Evolutionary conservation across 768 basidiomycete genomes (phyloP), one percentile per base, ranked within the genome.

Genomic region (Tricholoma matsutake): DNA sequence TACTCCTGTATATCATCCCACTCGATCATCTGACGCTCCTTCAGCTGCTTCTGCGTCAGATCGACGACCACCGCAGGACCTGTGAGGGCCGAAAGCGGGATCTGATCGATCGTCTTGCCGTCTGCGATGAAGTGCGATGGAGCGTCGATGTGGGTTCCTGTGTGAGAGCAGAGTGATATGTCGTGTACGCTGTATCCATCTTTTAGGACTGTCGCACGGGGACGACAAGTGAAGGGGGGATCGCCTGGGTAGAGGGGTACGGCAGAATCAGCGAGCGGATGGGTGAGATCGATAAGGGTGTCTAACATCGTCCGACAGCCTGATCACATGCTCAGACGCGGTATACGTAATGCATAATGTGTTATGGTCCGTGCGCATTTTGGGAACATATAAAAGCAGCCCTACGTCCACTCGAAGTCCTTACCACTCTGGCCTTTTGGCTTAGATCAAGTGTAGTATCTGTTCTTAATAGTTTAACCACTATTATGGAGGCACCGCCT

Each of bases 401-500:
- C 14, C 43, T 32, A 16, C 18, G 6, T 11, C 56, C 2, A 11
- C 13, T 9, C 28, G 43, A 65, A 66, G 65, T 79, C 81, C 61
- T 86, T 81, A 88, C 87, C 88, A 89, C 88, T 90, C 88, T 89
- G 88, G 88, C 87, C 89, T 90, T 88, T 90, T 91, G 89, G 89
- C 90, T 91, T 91, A 90, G 90, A 92, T 91, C 89, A 91, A 91
- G 89, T 92, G 90, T 92, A 91, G 90, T 91, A 92, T 91, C 89
- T 92, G 90, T 91, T 91, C 89, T 91, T 89, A 86, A 86, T 85
- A 86, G 84, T 86, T 85, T 86, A 86, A 86, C 79, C 80, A 80
- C 80, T 82, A 82, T 82, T 81, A 81, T 81, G 78, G 75, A 73
- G 78, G 76, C 80, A 81, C 77, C 73, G 80, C 76, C 76, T 75